A percentile compares a stretch with the other conserved stretches of the same genome.
Evolutionary conservation across 2,329 filamentous ascomycete species (phyloP).

Genomic region (Mariannaea sp.): DNA sequence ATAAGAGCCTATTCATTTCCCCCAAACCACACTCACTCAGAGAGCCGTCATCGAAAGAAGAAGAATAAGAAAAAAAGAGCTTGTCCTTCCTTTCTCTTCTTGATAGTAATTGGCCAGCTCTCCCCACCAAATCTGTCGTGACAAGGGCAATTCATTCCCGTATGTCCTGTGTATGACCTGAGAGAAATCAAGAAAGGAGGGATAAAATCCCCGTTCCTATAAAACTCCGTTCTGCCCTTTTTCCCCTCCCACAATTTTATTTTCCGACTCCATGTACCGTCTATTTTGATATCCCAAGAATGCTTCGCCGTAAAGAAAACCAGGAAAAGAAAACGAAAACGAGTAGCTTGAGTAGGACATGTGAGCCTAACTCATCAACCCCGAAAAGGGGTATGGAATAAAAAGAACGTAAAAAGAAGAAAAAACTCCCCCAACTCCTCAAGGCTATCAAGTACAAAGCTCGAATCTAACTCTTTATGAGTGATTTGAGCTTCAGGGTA

Average conservation of each 20-base stretch:
- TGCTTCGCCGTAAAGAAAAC: slow-evolving; percentile 8
- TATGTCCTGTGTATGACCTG: background rate
- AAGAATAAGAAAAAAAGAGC: background rate
- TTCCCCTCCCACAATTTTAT: slow-evolving; percentile 13
- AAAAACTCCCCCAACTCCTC: no score
- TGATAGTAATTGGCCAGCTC: no score
- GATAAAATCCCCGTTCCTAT: background rate
- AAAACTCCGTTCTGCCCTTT: slow-evolving; percentile 1
- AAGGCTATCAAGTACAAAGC: background rate
- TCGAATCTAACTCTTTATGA: slow-evolving; percentile 6
- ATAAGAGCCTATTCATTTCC: background rate
- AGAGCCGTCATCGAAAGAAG: background rate
- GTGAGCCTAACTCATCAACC: slow-evolving; percentile 3
- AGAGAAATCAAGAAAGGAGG: background rate
- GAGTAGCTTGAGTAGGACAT: slow-evolving; percentile 4
- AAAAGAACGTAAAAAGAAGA: no score
- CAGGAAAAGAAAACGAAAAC: slow-evolving; percentile 3
- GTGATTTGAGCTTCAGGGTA: slow-evolving; percentile 7
- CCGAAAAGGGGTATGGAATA: background rate
- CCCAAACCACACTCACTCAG: background rate
- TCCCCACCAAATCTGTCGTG: background rate
- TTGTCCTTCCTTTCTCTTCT: slow-evolving; percentile 2
- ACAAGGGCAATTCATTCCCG: background rate
- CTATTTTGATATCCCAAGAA: slow-evolving; percentile 21
- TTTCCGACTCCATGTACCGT: slow-evolving; percentile 13